Conservation (phyloP, 768 basidiomycete genomes). For the Russula foetens region DNA sequence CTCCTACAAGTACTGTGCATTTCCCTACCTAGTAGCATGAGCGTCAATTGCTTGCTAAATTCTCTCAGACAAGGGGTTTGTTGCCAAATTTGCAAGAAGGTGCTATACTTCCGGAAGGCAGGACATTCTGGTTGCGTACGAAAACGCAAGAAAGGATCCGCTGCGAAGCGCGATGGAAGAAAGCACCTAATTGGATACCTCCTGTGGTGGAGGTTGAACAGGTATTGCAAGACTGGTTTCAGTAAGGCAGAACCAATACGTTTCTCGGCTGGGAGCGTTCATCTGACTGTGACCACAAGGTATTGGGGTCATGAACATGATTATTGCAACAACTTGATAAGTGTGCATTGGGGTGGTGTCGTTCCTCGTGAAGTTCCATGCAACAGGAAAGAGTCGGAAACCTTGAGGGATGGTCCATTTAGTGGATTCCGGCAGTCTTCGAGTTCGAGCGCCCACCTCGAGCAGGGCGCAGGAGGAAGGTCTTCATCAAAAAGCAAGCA, state of each 20-base stretch:
- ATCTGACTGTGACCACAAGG: slow-evolving; percentile 25
- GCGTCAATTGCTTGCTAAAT: not conserved
- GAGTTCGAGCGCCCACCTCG: not conserved
- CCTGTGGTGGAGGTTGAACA: slow-evolving; percentile 6
- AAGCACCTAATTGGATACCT: not conserved
- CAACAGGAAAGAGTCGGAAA: not conserved
- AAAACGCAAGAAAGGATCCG: slow-evolving; percentile 1
- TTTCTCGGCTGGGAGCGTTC: not conserved
- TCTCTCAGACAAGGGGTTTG: slow-evolving; percentile 33
- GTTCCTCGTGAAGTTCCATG: slow-evolving; percentile 20
- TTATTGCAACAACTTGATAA: slow-evolving; percentile 27
- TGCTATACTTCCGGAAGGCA: slow-evolving; percentile 18
- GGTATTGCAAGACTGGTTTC: slow-evolving; percentile 7
- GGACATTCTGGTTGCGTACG: slow-evolving; percentile 30
- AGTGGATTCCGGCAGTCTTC: slow-evolving; percentile 3
- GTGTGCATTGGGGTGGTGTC: slow-evolving; percentile 37
- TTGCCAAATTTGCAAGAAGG: slow-evolving; percentile 48
- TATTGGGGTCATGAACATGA: slow-evolving; percentile 38
- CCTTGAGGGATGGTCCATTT: slow-evolving; percentile 11
- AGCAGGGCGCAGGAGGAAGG: not conserved
- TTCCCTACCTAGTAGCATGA: not conserved
- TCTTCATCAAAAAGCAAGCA: not conserved
- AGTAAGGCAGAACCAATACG: not conserved
- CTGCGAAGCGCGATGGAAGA: slow-evolving; percentile 15
- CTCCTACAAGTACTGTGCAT: slow-evolving; percentile 43